These are phyloP conservation scores for Lepidium didymum DNA, from an alignment of 345 rosid species.

Conservation along the genomic window DNA sequence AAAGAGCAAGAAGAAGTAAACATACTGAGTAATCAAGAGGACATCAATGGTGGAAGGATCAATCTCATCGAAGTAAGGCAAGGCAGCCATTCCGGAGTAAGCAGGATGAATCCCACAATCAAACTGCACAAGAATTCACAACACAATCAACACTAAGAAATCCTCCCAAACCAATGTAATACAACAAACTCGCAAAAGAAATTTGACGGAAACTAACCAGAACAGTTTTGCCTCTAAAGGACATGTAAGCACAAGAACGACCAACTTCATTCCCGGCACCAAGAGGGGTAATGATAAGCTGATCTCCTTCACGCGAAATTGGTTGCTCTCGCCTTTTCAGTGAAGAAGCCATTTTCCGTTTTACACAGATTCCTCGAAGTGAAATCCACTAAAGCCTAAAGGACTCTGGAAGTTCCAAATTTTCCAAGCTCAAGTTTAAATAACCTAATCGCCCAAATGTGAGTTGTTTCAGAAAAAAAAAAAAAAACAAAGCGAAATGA, in stretches of 20 bases:
- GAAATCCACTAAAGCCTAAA: background rate
- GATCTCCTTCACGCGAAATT: constrained; percentile 60
- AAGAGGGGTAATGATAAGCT: constrained; percentile 64
- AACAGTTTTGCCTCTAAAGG: constrained; percentile 71
- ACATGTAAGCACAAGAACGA: constrained; percentile 87
- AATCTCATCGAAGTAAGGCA: constrained; percentile 92
- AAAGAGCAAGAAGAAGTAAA: background rate
- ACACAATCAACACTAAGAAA: background rate
- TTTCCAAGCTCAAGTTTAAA: no score
- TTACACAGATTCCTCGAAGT: background rate
- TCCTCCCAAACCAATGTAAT: background rate
- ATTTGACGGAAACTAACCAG: constrained; percentile 32
- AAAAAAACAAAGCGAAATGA: background rate
- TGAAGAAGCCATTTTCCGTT: constrained; percentile 29
- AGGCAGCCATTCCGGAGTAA: constrained; percentile 87
- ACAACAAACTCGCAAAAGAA: background rate
- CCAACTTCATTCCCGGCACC: constrained; percentile 98
- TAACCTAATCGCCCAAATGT: no score
- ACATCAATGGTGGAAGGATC: constrained; percentile 87
- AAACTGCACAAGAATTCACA: constrained; percentile 35
- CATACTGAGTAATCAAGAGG: constrained; percentile 87
- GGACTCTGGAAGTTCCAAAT: background rate
- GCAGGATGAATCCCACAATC: constrained; percentile 95
- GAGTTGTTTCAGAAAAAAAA: background rate
- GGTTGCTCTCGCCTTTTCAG: constrained; percentile 69